Conservation (phyloP, 768 basidiomycete genomes). For the Psilocybe sp. region DNA sequence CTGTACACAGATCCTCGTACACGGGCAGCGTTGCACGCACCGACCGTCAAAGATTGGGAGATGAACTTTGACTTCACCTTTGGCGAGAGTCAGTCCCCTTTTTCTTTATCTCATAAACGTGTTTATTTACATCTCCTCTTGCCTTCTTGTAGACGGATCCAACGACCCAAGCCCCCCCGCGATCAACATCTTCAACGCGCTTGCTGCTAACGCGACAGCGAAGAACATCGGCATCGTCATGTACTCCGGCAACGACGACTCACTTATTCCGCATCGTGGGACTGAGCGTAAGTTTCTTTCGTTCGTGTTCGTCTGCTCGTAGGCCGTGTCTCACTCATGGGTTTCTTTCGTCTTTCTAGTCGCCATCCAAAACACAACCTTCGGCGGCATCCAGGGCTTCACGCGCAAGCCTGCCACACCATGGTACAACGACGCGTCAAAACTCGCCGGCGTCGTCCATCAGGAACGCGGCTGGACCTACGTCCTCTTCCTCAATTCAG, state of each 20-base stretch:
- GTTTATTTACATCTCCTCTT: slow-evolving; percentile 12
- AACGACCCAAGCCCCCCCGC: slow-evolving; percentile 34
- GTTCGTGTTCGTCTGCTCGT: neutral
- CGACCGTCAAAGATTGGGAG: slow-evolving; percentile 52
- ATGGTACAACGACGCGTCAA: slow-evolving; percentile 58
- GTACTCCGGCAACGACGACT: slow-evolving; percentile 70
- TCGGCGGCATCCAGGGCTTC: slow-evolving; percentile 76
- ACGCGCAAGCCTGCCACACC: slow-evolving; percentile 64
- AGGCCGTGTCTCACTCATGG: neutral
- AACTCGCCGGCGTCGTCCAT: slow-evolving; percentile 67
- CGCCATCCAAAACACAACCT: slow-evolving; percentile 76
- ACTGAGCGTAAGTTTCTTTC: slow-evolving; percentile 48
- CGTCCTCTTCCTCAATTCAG: slow-evolving; percentile 37
- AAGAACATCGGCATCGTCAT: slow-evolving; percentile 52
- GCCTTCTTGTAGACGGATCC: neutral
- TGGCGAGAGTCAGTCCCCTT: slow-evolving; percentile 22
- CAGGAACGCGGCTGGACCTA: slow-evolving; percentile 72
- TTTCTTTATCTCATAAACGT: slow-evolving; percentile 1
- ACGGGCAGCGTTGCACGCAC: slow-evolving; percentile 66
- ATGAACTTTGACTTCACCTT: slow-evolving; percentile 35
- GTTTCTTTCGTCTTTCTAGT: slow-evolving; percentile 33
- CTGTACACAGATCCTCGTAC: slow-evolving; percentile 43
- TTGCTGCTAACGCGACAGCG: slow-evolving; percentile 62
- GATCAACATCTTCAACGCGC: slow-evolving; percentile 59
- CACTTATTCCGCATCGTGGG: slow-evolving; percentile 59